Base-by-base conservation (phyloP, 2,329 filamentous ascomycete genomes). In the Elsinoe batatas region DNA sequence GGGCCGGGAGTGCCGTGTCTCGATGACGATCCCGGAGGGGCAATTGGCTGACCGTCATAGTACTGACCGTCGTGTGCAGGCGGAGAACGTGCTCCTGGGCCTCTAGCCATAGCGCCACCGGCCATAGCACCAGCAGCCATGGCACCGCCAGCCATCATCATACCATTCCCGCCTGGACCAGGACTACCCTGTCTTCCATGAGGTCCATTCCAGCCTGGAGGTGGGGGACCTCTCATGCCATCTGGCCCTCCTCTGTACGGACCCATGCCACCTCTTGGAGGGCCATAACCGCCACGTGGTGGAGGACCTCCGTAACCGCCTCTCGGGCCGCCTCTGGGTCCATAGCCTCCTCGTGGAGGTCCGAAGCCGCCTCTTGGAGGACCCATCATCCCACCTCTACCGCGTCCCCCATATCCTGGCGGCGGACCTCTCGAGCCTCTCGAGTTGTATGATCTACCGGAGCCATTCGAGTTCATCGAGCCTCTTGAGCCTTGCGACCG, bases 321-420 rank as follows among this genome's bases (percentile, higher is more conserved):
- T 54, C 73, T 68, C 18, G 69, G 67, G 5, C 74, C 76, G 61
- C 80, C 82, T 64, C 84, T 75, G 36, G 68, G 66, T 2, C 69
- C 74, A 59, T 76, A 79, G 11, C 72, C 72, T 57, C 70, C 69
- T 30, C 69, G 67, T 26, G 58, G 60, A 20, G 63, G 53, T 6
- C 53, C 53, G n/a, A 33, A 44, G 17, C 43, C 46, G 62, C 40
- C 60, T 32, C 60, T 54, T n/a, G 57, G 62, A 46, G 47, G 59
- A 56, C 13, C 61, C 62, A 56, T 62, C 40, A 44, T 65, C 0
- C 61, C 63, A 7, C 64, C 63, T 57, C 62, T 58, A 12, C 61
- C 64, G 32, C 65, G 60, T 36, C 63, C 64, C 13, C 47, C 49
- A 18, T 61, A 62, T 11, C 59, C 59, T 22, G 58, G 58, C 13